Evolutionary conservation across 805 yeast species (phyloP).

Genomic region (Komagataella populi): DNA sequence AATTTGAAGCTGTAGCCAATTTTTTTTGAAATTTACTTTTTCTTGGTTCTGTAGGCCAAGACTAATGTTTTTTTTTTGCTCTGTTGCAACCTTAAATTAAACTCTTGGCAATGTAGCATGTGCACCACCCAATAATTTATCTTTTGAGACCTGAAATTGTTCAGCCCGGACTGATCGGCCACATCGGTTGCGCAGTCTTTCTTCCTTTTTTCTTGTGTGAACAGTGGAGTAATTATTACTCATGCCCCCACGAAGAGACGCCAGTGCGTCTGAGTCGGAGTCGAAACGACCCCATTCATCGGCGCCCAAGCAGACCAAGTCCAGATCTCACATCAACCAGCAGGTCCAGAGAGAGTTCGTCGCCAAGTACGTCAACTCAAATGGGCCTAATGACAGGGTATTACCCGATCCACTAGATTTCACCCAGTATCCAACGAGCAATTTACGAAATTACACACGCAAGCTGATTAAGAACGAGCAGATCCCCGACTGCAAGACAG

Average conservation of each 20-base stretch:
- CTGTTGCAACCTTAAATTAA: not conserved
- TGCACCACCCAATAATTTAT: not conserved
- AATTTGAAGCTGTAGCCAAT: not conserved
- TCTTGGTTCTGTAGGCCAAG: not conserved
- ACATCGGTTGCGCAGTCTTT: not conserved
- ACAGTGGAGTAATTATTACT: not conserved
- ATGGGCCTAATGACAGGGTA: slow-evolving; percentile 51
- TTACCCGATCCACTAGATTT: slow-evolving; percentile 56
- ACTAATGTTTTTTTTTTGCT: not conserved
- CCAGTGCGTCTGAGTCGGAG: slow-evolving; percentile 16
- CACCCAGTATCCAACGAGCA: slow-evolving; percentile 40
- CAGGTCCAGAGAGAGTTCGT: slow-evolving; percentile 60
- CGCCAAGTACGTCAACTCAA: slow-evolving; percentile 56
- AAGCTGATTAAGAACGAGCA: slow-evolving; percentile 33
- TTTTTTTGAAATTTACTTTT: not conserved
- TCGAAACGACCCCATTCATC: slow-evolving; percentile 16
- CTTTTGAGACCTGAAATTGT: not conserved
- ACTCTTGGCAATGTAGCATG: not conserved
- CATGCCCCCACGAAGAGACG: slow-evolving; percentile 1
- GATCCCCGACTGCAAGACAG: slow-evolving; percentile 46
- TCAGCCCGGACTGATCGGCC: not conserved
- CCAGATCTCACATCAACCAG: slow-evolving; percentile 44
- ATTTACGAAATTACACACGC: slow-evolving; percentile 54
- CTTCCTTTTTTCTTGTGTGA: not conserved
- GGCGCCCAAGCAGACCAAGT: slow-evolving; percentile 30